These are phyloP conservation scores for Polytrichum commune DNA, from an alignment of 225 moss, liverwort and hornwort species.

Conservation along the genomic window DNA sequence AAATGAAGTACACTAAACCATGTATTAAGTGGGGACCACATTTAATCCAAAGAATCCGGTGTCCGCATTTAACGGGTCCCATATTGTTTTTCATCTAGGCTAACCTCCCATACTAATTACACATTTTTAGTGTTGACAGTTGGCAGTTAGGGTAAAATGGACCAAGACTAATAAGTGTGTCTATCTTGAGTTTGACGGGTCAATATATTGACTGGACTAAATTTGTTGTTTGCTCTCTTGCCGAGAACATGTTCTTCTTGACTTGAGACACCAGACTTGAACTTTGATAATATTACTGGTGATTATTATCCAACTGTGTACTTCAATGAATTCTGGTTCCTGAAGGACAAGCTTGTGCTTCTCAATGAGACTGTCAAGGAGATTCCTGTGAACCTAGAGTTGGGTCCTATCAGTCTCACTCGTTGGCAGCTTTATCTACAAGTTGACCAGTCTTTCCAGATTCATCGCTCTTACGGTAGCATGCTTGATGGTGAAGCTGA, in stretches of 20 bases:
- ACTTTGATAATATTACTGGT: constrained; percentile 51
- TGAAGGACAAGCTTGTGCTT: constrained; percentile 71
- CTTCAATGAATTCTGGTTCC: constrained; percentile 93
- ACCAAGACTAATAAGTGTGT: not conserved
- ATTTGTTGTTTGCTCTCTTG: too few relatives aligned
- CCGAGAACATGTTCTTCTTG: not conserved
- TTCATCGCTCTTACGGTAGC: constrained; percentile 87
- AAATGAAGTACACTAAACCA: too few relatives aligned
- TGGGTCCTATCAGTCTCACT: constrained; percentile 78
- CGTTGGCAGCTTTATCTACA: constrained; percentile 92
- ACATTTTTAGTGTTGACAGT: not conserved
- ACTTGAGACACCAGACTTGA: constrained; percentile 40
- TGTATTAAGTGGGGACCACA: too few relatives aligned
- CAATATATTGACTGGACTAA: not conserved
- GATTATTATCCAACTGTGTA: constrained; percentile 83
- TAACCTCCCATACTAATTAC: too few relatives aligned
- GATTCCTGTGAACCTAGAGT: constrained; percentile 62
- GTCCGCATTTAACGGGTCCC: too few relatives aligned
- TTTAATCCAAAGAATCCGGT: too few relatives aligned
- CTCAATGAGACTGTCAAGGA: constrained; percentile 80
- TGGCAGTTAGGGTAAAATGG: not conserved
- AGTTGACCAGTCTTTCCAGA: constrained; percentile 90
- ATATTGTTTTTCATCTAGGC: too few relatives aligned
- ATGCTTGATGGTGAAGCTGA: constrained; percentile 98
- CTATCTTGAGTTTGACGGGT: not conserved